A percentile compares a stretch with the other conserved stretches of the same genome.
Evolutionary conservation across 108 stramenopile genomes (phyloP).

Genomic region (Cyclostephanos invisitatus): DNA sequence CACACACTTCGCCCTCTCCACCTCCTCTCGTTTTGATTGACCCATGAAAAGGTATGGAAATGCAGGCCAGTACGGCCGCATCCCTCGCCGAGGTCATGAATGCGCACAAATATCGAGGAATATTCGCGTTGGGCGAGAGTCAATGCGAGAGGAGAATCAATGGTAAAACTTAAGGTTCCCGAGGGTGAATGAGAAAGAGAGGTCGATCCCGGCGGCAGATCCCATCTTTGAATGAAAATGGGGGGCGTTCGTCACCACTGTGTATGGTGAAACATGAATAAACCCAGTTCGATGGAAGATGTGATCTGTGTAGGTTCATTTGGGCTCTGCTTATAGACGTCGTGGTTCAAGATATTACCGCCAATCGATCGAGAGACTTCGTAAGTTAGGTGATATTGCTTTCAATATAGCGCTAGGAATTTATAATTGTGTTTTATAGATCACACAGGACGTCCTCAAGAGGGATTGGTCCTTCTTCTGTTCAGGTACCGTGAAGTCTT

Average conservation of each 20-base stretch:
- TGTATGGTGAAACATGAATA: background rate
- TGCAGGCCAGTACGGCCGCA: background rate
- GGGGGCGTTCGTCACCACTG: background rate
- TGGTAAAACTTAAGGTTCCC: slow-evolving; percentile 3
- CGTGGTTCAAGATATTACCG: background rate
- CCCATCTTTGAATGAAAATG: background rate
- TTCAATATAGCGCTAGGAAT: no score
- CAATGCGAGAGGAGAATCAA: background rate
- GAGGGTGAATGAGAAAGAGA: no score
- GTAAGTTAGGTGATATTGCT: no score
- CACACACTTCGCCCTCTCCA: no score
- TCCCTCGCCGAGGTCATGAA: background rate
- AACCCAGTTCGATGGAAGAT: background rate
- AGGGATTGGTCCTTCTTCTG: slow-evolving; percentile 6
- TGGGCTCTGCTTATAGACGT: background rate
- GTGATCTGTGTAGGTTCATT: background rate
- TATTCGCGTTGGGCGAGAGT: background rate
- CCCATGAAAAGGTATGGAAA: background rate
- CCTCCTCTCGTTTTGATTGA: no score
- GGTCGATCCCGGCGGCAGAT: background rate
- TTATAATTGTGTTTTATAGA: background rate
- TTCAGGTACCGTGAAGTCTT: slow-evolving; percentile 26
- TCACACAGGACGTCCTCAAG: background rate
- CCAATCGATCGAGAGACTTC: background rate
- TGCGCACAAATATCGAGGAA: background rate